These are phyloP conservation scores for Trichoderma polysporum DNA, from an alignment of 2,329 filamentous ascomycete genomes.

Conservation along the genomic window DNA sequence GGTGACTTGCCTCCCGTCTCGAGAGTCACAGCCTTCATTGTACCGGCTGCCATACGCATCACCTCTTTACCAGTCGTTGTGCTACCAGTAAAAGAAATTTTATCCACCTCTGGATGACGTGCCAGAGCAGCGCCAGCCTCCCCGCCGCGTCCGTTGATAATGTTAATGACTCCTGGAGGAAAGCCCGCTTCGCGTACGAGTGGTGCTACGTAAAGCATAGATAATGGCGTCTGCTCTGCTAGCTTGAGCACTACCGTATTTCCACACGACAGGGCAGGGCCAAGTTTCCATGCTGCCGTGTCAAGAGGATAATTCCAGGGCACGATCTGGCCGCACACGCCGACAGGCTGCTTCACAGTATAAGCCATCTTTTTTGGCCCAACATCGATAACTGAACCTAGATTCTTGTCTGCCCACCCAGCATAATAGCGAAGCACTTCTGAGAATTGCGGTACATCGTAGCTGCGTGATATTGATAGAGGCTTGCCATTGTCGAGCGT, in stretches of 20 bases:
- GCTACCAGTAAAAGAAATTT: slow-evolving; percentile 71
- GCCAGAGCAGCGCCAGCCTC: slow-evolving; percentile 65
- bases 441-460: slow-evolving; percentile 55
- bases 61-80: slow-evolving; percentile 67
- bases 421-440: slow-evolving; percentile 70
- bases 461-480: slow-evolving; percentile 62
- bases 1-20: slow-evolving; percentile 63
- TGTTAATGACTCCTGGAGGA: slow-evolving; percentile 70
- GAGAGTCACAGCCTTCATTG: slow-evolving; percentile 57
- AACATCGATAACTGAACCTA: slow-evolving; percentile 74
- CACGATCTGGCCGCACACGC: slow-evolving; percentile 74
- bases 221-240: slow-evolving; percentile 61
- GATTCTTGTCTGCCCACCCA: slow-evolving; percentile 77
- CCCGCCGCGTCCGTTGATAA: slow-evolving; percentile 65
- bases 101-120: slow-evolving; percentile 63
- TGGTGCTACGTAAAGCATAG: slow-evolving; percentile 59
- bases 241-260: slow-evolving; percentile 60
- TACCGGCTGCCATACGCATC: slow-evolving; percentile 66
- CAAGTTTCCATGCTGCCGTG: slow-evolving; percentile 59
- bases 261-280: slow-evolving; percentile 59
- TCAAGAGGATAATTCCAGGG: slow-evolving; percentile 79
- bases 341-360: slow-evolving; percentile 72
- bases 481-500: slow-evolving; percentile 82
- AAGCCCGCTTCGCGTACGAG: slow-evolving; percentile 70
- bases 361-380: slow-evolving; percentile 71